Evolutionary conservation across 202 grass and related monocot genomes (phyloP).

Genomic region (Bolboschoenoplectus hybrid): DNA sequence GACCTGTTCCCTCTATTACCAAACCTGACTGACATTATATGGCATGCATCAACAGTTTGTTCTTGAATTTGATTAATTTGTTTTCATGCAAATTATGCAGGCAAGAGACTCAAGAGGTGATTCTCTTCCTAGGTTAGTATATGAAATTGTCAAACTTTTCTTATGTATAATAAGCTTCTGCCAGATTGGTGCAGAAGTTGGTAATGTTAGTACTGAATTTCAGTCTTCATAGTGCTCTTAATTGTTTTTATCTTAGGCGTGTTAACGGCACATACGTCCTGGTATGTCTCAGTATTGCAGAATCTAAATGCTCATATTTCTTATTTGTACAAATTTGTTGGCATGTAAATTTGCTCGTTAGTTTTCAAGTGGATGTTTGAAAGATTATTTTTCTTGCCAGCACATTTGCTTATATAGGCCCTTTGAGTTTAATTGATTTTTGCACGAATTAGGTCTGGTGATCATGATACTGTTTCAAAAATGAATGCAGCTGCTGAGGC

Average conservation of each 20-base stretch:
- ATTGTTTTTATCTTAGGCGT: neutral
- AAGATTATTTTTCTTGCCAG: neutral
- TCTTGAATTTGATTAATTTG: conserved; percentile 11
- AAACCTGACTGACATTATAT: neutral
- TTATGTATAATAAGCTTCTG: neutral
- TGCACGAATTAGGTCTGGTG: conserved; percentile 46
- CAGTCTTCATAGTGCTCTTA: neutral
- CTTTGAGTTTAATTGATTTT: neutral
- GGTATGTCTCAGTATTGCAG: neutral
- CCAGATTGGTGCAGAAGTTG: neutral
- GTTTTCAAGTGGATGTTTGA: neutral
- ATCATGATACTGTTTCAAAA: conserved; percentile 60
- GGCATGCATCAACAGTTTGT: conserved; percentile 2
- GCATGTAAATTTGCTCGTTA: neutral
- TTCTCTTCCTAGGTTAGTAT: conserved; percentile 34
- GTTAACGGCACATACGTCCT: neutral
- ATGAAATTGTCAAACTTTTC: neutral
- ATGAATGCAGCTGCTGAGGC: conserved; percentile 71
- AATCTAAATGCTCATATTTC: neutral
- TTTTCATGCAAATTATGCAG: conserved; percentile 13
- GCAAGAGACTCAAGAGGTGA: conserved; percentile 27
- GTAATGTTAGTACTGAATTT: neutral
- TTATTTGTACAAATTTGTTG: neutral
- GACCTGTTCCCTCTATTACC: neutral
- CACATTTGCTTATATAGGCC: conserved; percentile 11